phyloP scores from a whole-genome alignment of 2,329 filamentous ascomycete species.

The Mycogone perniciosa region DNA sequence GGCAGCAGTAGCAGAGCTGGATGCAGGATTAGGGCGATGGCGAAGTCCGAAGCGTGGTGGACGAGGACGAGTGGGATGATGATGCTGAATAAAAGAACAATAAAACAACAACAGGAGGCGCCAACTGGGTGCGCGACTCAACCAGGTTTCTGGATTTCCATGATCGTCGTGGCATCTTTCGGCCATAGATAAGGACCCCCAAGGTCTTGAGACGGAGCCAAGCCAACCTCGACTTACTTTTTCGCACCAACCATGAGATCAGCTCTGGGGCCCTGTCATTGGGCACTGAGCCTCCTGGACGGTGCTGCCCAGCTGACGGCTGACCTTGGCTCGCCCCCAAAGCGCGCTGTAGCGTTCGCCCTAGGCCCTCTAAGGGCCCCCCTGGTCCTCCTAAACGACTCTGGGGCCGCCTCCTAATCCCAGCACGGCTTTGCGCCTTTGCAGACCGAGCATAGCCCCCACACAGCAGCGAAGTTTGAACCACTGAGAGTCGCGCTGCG shows the following conservation, averaged over 20 bases:
- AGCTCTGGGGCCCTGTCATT: not conserved
- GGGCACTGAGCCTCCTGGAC: conserved; percentile 7
- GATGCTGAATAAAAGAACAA: not conserved
- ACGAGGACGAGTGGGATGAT: not conserved
- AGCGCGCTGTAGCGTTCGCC: conserved; percentile 9
- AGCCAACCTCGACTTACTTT: not conserved
- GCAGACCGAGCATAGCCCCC: conserved; percentile 13
- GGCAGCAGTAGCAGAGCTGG: no score
- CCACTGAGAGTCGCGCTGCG: not conserved
- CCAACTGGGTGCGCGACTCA: no score
- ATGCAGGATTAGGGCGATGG: not conserved
- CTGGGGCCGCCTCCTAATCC: conserved; percentile 8
- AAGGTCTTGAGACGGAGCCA: not conserved
- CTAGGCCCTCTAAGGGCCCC: not conserved
- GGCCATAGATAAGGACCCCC: not conserved
- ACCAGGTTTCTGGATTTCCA: no score
- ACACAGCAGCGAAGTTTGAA: conserved; percentile 1
- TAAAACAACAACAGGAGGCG: no score
- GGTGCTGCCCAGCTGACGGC: conserved; percentile 5
- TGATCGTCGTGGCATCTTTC: no score
- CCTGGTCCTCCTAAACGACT: conserved; percentile 2
- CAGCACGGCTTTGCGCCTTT: conserved; percentile 9
- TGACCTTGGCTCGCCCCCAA: not conserved
- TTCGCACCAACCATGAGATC: not conserved
- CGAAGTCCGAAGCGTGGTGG: not conserved